Evolutionary conservation across 345 rosid genomes (phyloP), one percentile per base, ranked within the genome.

Genomic region (Salix caprea): DNA sequence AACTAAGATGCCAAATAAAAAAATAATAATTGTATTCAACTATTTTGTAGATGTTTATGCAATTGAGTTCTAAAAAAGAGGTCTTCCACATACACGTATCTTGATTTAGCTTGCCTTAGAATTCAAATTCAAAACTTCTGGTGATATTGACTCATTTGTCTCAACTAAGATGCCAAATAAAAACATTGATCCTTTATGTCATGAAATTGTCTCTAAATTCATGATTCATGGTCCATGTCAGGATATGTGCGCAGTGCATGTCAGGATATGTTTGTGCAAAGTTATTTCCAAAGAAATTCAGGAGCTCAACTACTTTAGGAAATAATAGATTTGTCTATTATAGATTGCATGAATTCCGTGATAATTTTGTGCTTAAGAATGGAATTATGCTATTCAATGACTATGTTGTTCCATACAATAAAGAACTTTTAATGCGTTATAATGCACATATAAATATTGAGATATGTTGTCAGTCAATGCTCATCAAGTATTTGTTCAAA

Each of bases 91-190:
- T 36, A 21, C 37, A 0, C 64, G 70, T 7, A 60, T 71, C n/a
- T 37, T 77, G 13, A 2, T 70, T 0, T 77, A 65, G 75, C 7
- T 77, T 15, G 32, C 70, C 7, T 0, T 4, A 0, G 9, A 6
- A 0, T 7, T 9, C 4, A 70, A 70, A 21, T 28, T 14, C 18
- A 1, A 0, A 0, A 4, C 16, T 0, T 0, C 12, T 2, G 0
- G 0, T 0, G 18, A 32, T n/a, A 42, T 77, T 11, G 19, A 71
- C 4, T 6, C 0, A 0, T 13, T 64, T 0, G 64, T 70, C 0
- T 61, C 12, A 3, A 64, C 19, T 21, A 39, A 70, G 24, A 30
- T 70, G 0, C 54, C 1, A 2, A 11, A 13, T 1, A 1, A 18
- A 21, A 2, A 28, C 0, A 11, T 1, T 0, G 23, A 70, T 24